Percentiles rank a stretch among this genome's conserved stretches.
Conservation (phyloP, 768 basidiomycete genomes). For the Tephrocybe sp. region DNA sequence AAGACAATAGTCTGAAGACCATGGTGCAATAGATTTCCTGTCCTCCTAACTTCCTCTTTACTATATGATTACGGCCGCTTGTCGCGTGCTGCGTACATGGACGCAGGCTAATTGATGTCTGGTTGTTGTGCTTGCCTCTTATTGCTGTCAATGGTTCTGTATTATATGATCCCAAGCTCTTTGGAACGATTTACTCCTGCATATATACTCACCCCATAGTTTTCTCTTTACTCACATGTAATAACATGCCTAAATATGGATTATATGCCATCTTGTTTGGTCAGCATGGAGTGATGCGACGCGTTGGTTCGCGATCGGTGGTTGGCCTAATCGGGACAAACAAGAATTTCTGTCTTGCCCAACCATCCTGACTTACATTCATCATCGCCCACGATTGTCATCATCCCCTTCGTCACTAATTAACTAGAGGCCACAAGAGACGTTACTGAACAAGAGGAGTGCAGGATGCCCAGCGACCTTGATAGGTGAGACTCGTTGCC, state of each 20-base stretch:
- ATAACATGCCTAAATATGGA: slow-evolving; percentile 13
- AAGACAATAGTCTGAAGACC: slow-evolving; percentile 42
- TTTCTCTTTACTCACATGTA: slow-evolving; percentile 8
- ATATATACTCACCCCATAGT: background rate
- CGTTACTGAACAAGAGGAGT: no score
- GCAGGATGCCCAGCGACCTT: slow-evolving; percentile 24
- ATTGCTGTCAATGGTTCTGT: slow-evolving; percentile 7
- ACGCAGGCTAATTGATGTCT: background rate
- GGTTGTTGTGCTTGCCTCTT: background rate
- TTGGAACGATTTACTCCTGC: background rate
- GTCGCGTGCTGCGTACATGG: background rate
- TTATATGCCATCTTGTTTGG: slow-evolving; percentile 6
- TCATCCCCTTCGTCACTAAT: no score
- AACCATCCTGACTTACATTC: background rate
- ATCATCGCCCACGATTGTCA: background rate
- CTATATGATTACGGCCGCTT: background rate
- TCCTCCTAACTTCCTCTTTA: slow-evolving; percentile 15
- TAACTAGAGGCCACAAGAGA: no score
- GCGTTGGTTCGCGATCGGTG: slow-evolving; percentile 7
- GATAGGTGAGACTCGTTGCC: slow-evolving; percentile 20
- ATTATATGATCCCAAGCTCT: background rate
- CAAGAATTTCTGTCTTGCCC: slow-evolving; percentile 3
- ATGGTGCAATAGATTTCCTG: slow-evolving; percentile 29
- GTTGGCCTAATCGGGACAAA: slow-evolving; percentile 11
- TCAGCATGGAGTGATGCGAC: no score